Conservation (phyloP, 306 rosid genomes). For the Cicer chorassanicum region DNA sequence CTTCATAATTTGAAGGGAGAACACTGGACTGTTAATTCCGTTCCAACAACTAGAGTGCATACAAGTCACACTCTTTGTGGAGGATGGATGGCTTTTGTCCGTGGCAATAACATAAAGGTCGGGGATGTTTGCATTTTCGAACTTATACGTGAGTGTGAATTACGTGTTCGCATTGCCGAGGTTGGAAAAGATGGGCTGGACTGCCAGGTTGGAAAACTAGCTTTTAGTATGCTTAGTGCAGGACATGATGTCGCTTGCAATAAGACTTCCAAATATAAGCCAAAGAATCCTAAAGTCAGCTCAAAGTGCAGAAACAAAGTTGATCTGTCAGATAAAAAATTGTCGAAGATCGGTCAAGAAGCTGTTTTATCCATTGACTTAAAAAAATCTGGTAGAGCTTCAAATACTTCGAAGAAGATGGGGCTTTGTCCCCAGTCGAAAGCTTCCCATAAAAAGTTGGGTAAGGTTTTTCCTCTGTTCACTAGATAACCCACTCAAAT, state of each 20-base stretch:
- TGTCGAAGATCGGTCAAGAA: conserved; percentile 59
- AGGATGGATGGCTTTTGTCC: conserved; percentile 97
- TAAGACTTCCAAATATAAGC: conserved; percentile 53
- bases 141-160: conserved; percentile 80
- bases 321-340: conserved; percentile 58
- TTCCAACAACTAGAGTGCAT: conserved; percentile 87
- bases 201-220: conserved; percentile 61
- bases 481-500: conserved; percentile 16
- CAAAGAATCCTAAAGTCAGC: conserved; percentile 56
- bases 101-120: conserved; percentile 71
- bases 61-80: conserved; percentile 96
- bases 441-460: conserved; percentile 62
- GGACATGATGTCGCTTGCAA: conserved; percentile 54
- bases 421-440: conserved; percentile 64
- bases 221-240: conserved; percentile 49
- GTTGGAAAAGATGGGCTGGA: conserved; percentile 61
- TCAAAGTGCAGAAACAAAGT: conserved; percentile 60
- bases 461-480: conserved; percentile 59
- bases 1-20: conserved; percentile 89
- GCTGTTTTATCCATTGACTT: conserved; percentile 56
- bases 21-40: conserved; percentile 90
- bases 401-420: conserved; percentile 59
- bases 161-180: conserved; percentile 67
- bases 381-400: conserved; percentile 62
- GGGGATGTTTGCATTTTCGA: conserved; percentile 93